Conservation (phyloP, 1,139 yeast genomes). For the Arxiozyma bovina region DNA sequence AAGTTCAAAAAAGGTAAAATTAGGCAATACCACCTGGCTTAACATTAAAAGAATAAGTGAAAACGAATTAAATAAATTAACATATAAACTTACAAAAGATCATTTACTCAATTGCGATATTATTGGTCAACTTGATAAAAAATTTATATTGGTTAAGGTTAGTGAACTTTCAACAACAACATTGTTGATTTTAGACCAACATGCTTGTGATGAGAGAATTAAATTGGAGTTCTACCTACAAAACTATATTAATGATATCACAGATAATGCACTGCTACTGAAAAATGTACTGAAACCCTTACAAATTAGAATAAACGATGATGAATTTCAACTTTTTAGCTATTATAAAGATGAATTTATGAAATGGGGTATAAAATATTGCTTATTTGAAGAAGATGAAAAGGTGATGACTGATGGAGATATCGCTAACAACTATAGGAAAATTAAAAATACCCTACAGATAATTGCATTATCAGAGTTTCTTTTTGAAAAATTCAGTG, state of each 20-base stretch:
- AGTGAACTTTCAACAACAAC: neutral
- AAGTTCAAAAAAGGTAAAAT: neutral
- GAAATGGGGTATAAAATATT: slow-evolving; percentile 40
- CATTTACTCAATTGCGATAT: slow-evolving; percentile 24
- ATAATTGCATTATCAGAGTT: slow-evolving; percentile 39
- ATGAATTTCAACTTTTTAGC: slow-evolving; percentile 32
- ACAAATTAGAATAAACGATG: slow-evolving; percentile 19
- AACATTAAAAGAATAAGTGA: slow-evolving; percentile 6
- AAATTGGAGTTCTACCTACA: slow-evolving; percentile 42
- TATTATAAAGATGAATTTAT: slow-evolving; percentile 31
- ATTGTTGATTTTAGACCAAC: slow-evolving; percentile 56
- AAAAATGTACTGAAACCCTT: slow-evolving; percentile 7
- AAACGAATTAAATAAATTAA: neutral
- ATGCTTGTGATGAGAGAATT: slow-evolving; percentile 69
- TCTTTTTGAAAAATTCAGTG: slow-evolving; percentile 30
- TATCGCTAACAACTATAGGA: neutral
- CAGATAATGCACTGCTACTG: slow-evolving; percentile 6
- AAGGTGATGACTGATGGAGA: neutral
- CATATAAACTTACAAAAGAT: slow-evolving; percentile 13
- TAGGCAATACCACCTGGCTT: slow-evolving; percentile 6
- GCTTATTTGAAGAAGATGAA: slow-evolving; percentile 1
- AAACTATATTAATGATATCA: slow-evolving; percentile 19
- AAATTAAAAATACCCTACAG: slow-evolving; percentile 1
- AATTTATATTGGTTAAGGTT: slow-evolving; percentile 43
- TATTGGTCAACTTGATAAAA: slow-evolving; percentile 48